phyloP scores from a whole-genome alignment of 371 early-diverging fungal species.

The Rhizomucor miehei region DNA sequence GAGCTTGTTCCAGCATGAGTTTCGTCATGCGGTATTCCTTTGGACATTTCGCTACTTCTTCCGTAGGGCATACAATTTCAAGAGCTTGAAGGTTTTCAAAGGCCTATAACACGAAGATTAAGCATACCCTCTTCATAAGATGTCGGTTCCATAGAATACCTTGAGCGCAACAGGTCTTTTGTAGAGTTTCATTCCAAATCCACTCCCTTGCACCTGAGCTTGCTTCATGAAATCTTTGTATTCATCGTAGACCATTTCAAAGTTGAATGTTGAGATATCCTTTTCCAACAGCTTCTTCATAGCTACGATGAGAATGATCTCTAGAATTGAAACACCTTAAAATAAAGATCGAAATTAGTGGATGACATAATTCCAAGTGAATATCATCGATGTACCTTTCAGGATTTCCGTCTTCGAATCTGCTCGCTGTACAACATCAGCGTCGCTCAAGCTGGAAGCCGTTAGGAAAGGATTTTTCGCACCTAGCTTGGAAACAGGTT shows the following conservation, averaged over 20 bases:
- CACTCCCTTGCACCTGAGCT: slow-evolving; percentile 48
- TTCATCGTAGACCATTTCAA: slow-evolving; percentile 92
- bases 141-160: slow-evolving; percentile 35
- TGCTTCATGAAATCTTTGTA: slow-evolving; percentile 78
- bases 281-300: slow-evolving; percentile 70
- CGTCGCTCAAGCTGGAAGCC: slow-evolving; percentile 40
- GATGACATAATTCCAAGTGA: not conserved
- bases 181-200: slow-evolving; percentile 69
- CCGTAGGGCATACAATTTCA: slow-evolving; percentile 67
- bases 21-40: slow-evolving; percentile 86
- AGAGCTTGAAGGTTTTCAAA: slow-evolving; percentile 71
- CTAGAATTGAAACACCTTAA: slow-evolving; percentile 70
- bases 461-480: slow-evolving; percentile 41
- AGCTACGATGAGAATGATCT: slow-evolving; percentile 77
- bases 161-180: slow-evolving; percentile 81
- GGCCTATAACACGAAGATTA: slow-evolving; percentile 41
- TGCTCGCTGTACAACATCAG: slow-evolving; percentile 41
- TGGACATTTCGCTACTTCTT: slow-evolving; percentile 63
- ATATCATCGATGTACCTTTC: slow-evolving; percentile 38
- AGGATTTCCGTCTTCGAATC: slow-evolving; percentile 66
- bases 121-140: not conserved
- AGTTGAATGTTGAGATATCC: slow-evolving; percentile 77
- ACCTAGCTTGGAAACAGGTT: slow-evolving; percentile 50
- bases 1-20: slow-evolving; percentile 67
- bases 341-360: not conserved